These are phyloP conservation scores for Pulveroboletus frians DNA, from an alignment of 768 basidiomycete species.

Conservation along the genomic window DNA sequence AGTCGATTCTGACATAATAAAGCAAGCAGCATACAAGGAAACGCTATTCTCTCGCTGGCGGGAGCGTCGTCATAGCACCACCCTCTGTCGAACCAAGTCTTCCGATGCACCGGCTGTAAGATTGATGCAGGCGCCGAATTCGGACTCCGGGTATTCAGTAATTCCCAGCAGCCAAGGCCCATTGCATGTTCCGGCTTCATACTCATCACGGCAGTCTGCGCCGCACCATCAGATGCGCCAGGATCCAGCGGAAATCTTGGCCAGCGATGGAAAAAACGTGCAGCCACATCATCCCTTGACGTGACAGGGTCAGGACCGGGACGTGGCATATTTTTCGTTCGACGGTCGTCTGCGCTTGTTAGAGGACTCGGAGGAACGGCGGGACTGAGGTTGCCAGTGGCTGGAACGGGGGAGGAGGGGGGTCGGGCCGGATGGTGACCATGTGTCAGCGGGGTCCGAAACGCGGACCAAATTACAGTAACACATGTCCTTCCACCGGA, in stretches of 20 bases:
- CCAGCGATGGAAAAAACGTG: not conserved
- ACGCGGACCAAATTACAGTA: not conserved
- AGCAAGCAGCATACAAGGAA: not conserved
- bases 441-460: not conserved
- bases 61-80: slow-evolving; percentile 6
- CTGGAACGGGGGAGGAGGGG: not conserved
- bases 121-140: not conserved
- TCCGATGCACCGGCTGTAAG: not conserved
- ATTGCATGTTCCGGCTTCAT: not conserved
- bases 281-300: not conserved
- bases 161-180: not conserved
- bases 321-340: not conserved
- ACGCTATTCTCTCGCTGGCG: not conserved
- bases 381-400: not conserved
- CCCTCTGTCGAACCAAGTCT: not conserved
- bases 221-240: not conserved
- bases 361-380: too few relatives aligned
- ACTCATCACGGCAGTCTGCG: not conserved
- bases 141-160: not conserved
- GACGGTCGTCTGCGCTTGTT: too few relatives aligned
- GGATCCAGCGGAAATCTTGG: not conserved
- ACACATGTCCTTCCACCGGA: not conserved
- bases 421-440: not conserved
- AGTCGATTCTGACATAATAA: slow-evolving; percentile 1
- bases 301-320: not conserved